These are phyloP conservation scores for Leptographium wingfieldii DNA, from an alignment of 2,329 filamentous ascomycete species.

Conservation along the genomic window DNA sequence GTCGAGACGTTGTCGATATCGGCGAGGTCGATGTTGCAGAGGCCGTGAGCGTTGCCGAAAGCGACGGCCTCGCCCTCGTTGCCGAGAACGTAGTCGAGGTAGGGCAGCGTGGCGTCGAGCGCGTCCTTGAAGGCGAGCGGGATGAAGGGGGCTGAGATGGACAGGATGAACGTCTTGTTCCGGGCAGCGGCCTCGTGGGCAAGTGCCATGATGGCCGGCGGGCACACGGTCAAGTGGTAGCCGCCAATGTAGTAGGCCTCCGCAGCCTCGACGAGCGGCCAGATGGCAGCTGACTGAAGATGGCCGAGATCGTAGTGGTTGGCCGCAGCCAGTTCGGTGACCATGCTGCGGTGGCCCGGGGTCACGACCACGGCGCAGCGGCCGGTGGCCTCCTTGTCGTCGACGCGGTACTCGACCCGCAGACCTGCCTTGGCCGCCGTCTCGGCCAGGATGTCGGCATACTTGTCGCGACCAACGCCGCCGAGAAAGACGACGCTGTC, in stretches of 20 bases:
- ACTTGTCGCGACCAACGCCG: constrained; percentile 91
- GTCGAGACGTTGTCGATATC: constrained; percentile 47
- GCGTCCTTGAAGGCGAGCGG: constrained; percentile 95
- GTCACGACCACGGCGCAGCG: constrained; percentile 96
- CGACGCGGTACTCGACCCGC: constrained; percentile 88
- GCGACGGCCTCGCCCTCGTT: constrained; percentile 91
- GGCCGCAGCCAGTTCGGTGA: constrained; percentile 88
- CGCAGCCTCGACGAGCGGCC: constrained; percentile 80
- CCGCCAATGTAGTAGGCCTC: constrained; percentile 88
- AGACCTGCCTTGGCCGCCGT: constrained; percentile 81
- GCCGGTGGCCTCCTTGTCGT: constrained; percentile 72
- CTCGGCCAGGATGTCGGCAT: constrained; percentile 74
- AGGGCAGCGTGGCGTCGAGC: constrained; percentile 72
- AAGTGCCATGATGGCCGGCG: constrained; percentile 77
- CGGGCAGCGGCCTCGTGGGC: constrained; percentile 78
- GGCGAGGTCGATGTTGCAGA: constrained; percentile 32
- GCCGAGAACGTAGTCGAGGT: constrained; percentile 93
- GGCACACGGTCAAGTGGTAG: constrained; percentile 94
- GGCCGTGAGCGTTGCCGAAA: constrained; percentile 71
- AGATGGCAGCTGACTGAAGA: constrained; percentile 81
- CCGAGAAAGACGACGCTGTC: constrained; percentile 91
- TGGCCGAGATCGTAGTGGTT: constrained; percentile 96
- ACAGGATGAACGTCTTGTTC: constrained; percentile 87
- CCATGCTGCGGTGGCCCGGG: constrained; percentile 86
- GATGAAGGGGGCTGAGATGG: constrained; percentile 92